A percentile compares a stretch with the other conserved stretches of the same genome.
These are phyloP conservation scores for Endothia cerciana DNA, from an alignment of 2,329 filamentous ascomycete genomes.

Conservation along the genomic window DNA sequence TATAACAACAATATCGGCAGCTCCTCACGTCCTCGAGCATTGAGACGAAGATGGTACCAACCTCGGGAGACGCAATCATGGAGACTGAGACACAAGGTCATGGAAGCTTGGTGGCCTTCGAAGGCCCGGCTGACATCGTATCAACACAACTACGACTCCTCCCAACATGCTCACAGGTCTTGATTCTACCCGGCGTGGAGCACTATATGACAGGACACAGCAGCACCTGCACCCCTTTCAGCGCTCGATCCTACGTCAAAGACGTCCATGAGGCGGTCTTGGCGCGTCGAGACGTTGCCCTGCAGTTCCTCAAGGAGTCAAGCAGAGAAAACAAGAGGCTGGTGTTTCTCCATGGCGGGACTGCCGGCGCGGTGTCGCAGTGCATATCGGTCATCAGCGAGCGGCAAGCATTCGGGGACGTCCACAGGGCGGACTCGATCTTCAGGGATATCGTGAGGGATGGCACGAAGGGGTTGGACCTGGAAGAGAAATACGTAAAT, in stretches of 20 bases:
- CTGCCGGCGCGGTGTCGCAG: conserved; percentile 54
- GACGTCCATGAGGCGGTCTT: conserved; percentile 54
- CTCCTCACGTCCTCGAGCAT: not conserved
- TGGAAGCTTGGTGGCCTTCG: conserved; percentile 63
- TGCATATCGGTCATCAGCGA: conserved; percentile 60
- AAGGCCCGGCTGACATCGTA: conserved; percentile 58
- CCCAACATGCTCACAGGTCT: conserved; percentile 60
- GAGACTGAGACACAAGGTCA: conserved; percentile 33
- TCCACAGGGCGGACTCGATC: conserved; percentile 52
- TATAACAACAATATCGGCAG: not conserved
- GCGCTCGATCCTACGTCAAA: conserved; percentile 48
- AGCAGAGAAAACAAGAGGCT: conserved; percentile 53
- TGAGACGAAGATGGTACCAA: not conserved
- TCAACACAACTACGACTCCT: conserved; percentile 64
- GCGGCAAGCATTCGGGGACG: conserved; percentile 54
- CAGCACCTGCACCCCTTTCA: conserved; percentile 37
- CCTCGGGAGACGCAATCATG: conserved; percentile 11
- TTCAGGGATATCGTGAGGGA: conserved; percentile 56
- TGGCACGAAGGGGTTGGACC: conserved; percentile 39
- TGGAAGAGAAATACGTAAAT: conserved; percentile 19
- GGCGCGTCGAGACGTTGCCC: conserved; percentile 52
- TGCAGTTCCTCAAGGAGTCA: conserved; percentile 54
- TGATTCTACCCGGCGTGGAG: conserved; percentile 58
- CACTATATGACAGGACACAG: conserved; percentile 46
- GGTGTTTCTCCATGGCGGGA: conserved; percentile 65